Evolutionary conservation across 164 flowering plant genomes (phyloP).

Genomic region (Hamamelis virginiana): DNA sequence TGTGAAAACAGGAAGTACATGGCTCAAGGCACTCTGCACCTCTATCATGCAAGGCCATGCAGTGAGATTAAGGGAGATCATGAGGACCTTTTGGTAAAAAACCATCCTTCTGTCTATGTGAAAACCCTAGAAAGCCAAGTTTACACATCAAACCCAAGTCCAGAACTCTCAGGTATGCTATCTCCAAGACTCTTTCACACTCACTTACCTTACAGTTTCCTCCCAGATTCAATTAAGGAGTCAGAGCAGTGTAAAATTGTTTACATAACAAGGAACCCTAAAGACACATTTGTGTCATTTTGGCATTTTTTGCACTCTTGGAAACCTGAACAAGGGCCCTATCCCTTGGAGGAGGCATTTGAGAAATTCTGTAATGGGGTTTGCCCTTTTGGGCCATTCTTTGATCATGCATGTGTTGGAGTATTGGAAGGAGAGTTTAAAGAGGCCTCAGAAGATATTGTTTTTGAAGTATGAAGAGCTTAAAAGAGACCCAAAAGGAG

Average conservation of each 20-base stretch:
- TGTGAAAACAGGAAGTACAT: slow-evolving; percentile 17
- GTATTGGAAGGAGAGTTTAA: slow-evolving; percentile 28
- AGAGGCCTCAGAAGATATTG: slow-evolving; percentile 25
- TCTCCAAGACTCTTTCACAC: slow-evolving; percentile 19
- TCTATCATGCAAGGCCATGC: not conserved
- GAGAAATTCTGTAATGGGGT: slow-evolving; percentile 30
- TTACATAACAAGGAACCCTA: slow-evolving; percentile 19
- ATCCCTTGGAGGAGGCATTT: slow-evolving; percentile 20
- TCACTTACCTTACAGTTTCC: slow-evolving; percentile 9
- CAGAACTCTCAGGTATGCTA: slow-evolving; percentile 3
- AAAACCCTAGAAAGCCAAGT: slow-evolving; percentile 7
- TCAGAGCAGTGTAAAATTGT: slow-evolving; percentile 20
- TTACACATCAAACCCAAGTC: not conserved
- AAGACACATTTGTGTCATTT: slow-evolving; percentile 17
- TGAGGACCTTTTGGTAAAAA: no score
- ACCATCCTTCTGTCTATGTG: no score
- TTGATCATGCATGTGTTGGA: slow-evolving; percentile 27
- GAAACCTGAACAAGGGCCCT: slow-evolving; percentile 4
- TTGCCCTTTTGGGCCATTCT: slow-evolving; percentile 26
- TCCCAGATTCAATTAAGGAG: slow-evolving; percentile 18
- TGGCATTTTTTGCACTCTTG: slow-evolving; percentile 12
- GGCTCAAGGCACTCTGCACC: slow-evolving; percentile 23
- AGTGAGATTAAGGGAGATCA: not conserved
- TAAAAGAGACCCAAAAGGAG: slow-evolving; percentile 23
- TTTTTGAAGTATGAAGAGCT: slow-evolving; percentile 36